Conservation (phyloP, 1,139 yeast species). For the Zygoascus sp. region DNA sequence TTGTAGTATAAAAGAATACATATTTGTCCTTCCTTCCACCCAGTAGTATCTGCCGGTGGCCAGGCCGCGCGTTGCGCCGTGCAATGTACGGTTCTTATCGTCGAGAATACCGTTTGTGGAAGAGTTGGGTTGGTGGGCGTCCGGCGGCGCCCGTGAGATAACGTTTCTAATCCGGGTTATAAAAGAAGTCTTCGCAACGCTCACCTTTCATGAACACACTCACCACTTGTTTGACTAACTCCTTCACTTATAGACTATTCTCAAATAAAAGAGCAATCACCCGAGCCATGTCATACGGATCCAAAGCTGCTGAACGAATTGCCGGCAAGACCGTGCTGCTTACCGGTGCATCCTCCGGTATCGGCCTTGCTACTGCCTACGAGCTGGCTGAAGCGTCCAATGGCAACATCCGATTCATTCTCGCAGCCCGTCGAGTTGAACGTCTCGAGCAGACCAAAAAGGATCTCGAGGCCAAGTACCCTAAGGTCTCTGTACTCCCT, state of each 20-base stretch:
- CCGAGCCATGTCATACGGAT: slow-evolving; percentile 41
- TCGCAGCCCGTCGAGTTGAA: slow-evolving; percentile 67
- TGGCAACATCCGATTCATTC: slow-evolving; percentile 59
- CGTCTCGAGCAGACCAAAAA: slow-evolving; percentile 41
- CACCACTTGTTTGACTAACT: neutral
- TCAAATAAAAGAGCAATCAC: neutral
- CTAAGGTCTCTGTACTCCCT: slow-evolving; percentile 43
- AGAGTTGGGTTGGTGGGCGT: neutral
- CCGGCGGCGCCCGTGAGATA: slow-evolving; percentile 1
- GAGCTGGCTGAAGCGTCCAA: slow-evolving; percentile 67
- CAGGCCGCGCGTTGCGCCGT: too few species aligned
- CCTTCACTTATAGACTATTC: neutral
- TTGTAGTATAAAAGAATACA: neutral
- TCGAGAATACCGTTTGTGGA: neutral
- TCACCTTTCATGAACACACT: neutral
- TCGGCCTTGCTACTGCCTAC: slow-evolving; percentile 71
- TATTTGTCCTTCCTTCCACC: too few species aligned
- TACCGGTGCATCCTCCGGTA: slow-evolving; percentile 77
- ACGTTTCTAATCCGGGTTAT: neutral
- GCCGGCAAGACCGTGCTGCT: slow-evolving; percentile 57
- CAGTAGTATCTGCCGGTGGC: too few species aligned
- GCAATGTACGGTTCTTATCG: neutral
- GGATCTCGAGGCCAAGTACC: slow-evolving; percentile 44
- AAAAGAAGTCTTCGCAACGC: neutral
- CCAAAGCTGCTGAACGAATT: slow-evolving; percentile 55